Percentiles rank a stretch among this genome's conserved stretches.
Evolutionary conservation across 2,329 filamentous ascomycete genomes (phyloP).

Genomic region (Plectosphaerella plurivora): DNA sequence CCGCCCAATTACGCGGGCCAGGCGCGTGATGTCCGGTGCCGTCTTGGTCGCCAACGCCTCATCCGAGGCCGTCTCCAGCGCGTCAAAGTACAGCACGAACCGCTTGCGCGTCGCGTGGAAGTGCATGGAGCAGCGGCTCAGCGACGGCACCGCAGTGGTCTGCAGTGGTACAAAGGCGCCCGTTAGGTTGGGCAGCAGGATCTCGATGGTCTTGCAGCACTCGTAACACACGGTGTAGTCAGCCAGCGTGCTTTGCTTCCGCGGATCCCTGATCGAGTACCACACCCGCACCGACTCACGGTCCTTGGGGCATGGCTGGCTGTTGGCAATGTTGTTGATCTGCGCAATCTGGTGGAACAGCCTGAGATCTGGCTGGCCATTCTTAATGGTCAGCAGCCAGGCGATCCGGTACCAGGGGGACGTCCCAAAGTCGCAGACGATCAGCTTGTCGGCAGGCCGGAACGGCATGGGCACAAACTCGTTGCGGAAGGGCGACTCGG

Average conservation of each 20-base stretch:
- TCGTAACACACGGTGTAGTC: slow-evolving; percentile 72
- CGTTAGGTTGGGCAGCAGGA: slow-evolving; percentile 67
- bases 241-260: slow-evolving; percentile 57
- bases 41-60: slow-evolving; percentile 37
- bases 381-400: slow-evolving; percentile 74
- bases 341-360: slow-evolving; percentile 67
- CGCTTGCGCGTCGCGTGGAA: slow-evolving; percentile 46
- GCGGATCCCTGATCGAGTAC: slow-evolving; percentile 70
- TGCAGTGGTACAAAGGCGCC: slow-evolving; percentile 59
- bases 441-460: slow-evolving; percentile 50
- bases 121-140: slow-evolving; percentile 65
- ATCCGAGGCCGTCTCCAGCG: slow-evolving; percentile 54
- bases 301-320: slow-evolving; percentile 53
- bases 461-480: slow-evolving; percentile 60
- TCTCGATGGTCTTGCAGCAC: slow-evolving; percentile 69
- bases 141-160: slow-evolving; percentile 37
- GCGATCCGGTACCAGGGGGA: slow-evolving; percentile 79
- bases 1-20: slow-evolving; percentile 60
- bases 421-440: slow-evolving; percentile 74
- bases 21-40: slow-evolving; percentile 52
- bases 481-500: slow-evolving; percentile 60
- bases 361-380: slow-evolving; percentile 59
- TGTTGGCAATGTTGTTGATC: slow-evolving; percentile 45
- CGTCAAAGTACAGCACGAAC: slow-evolving; percentile 57
- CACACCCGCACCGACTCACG: slow-evolving; percentile 58